A percentile compares a stretch with the other conserved stretches of the same genome.
Evolutionary conservation across 164 flowering plant species (phyloP).

Genomic region (Sedum album): DNA sequence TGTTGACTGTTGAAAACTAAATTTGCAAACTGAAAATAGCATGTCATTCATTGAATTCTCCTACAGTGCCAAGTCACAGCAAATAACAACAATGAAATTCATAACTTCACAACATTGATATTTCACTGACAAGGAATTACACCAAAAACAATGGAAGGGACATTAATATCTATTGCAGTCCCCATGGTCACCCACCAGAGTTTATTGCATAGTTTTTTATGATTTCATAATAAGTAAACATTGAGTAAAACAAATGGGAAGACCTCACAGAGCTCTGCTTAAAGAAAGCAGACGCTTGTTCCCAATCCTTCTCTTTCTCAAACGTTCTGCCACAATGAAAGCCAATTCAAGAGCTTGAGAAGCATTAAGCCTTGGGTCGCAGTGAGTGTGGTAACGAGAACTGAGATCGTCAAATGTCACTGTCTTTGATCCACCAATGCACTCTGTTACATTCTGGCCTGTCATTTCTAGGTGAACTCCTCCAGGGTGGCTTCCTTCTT

Average conservation of each 20-base stretch:
- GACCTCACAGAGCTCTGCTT: neutral
- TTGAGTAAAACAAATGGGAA: neutral
- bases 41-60: too few relatives aligned
- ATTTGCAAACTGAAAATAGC: too few relatives aligned
- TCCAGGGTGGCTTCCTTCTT: constrained; percentile 11
- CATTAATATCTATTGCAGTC: too few relatives aligned
- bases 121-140: too few relatives aligned
- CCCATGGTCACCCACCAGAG: too few relatives aligned
- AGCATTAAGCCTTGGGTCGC: constrained; percentile 10
- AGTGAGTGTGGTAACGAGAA: constrained; percentile 10
- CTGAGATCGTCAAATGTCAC: constrained; percentile 10
- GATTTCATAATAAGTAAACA: too few relatives aligned
- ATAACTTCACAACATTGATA: too few relatives aligned
- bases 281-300: constrained; percentile 1
- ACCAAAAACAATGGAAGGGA: too few relatives aligned
- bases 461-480: constrained; percentile 10
- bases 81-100: too few relatives aligned
- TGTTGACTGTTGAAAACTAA: too few relatives aligned
- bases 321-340: constrained; percentile 6
- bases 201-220: too few relatives aligned
- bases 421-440: constrained; percentile 9
- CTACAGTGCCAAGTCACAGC: too few relatives aligned
- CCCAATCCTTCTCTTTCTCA: constrained; percentile 9
- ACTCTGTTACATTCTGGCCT: constrained; percentile 10
- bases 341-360: constrained; percentile 5